phyloP scores from a whole-genome alignment of 257 asterid genomes.

The Lycium ferocissimum region DNA sequence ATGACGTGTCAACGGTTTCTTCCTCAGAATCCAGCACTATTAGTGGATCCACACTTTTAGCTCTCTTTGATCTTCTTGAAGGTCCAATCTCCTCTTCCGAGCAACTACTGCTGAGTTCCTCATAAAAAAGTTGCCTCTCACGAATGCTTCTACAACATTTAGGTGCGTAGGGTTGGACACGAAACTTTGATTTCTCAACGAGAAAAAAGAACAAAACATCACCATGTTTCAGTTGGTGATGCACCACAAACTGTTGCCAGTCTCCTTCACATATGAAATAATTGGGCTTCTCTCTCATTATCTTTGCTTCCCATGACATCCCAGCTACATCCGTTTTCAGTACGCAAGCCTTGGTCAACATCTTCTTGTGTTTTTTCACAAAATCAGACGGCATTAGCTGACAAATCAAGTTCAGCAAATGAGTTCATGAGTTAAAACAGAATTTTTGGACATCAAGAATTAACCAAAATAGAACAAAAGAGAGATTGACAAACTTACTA shows the following conservation, averaged over 20 bases:
- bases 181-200: conserved; percentile 9
- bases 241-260: neutral
- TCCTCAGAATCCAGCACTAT: neutral
- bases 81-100: neutral
- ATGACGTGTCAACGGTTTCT: neutral
- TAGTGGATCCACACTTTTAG: neutral
- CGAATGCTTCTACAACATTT: neutral
- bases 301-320: neutral
- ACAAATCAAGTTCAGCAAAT: neutral
- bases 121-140: neutral
- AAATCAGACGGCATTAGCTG: neutral
- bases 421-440: neutral
- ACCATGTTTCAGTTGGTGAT: neutral
- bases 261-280: conserved; percentile 22
- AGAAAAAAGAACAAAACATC: conserved; percentile 21
- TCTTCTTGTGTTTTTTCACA: neutral
- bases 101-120: neutral
- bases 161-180: neutral
- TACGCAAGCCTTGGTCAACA: neutral
- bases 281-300: neutral
- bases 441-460: neutral
- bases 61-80: neutral
- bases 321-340: neutral
- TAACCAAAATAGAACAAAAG: neutral
- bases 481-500: neutral